phyloP scores from a whole-genome alignment of 2,329 filamentous ascomycete species.

The Ceratocystis diversiconidia region DNA sequence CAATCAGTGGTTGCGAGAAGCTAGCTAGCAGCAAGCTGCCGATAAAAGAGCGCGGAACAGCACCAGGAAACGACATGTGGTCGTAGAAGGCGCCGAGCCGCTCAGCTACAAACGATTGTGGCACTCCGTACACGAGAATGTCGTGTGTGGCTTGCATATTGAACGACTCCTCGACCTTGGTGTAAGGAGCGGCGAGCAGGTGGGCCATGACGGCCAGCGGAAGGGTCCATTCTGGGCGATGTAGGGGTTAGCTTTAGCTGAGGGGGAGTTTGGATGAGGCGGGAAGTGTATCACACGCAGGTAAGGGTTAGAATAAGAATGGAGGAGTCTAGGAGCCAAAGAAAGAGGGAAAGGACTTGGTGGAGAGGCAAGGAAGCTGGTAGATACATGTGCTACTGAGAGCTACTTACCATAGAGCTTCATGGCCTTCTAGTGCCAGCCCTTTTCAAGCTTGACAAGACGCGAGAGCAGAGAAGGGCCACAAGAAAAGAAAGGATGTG shows the following conservation, averaged over 20 bases:
- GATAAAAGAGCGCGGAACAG: constrained; percentile 80
- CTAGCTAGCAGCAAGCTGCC: constrained; percentile 65
- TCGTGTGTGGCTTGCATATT: constrained; percentile 92
- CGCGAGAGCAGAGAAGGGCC: not conserved
- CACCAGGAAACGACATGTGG: constrained; percentile 79
- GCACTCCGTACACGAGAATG: constrained; percentile 67
- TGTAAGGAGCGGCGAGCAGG: constrained; percentile 66
- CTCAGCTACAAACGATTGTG: constrained; percentile 36
- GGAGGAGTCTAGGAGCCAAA: not conserved
- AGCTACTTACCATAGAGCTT: constrained; percentile 14
- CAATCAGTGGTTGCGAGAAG: constrained; percentile 51
- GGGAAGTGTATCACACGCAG: constrained; percentile 21
- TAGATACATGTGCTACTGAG: too few relatives aligned
- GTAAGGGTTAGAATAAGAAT: not conserved
- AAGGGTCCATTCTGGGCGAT: constrained; percentile 34
- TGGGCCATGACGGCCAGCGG: constrained; percentile 53
- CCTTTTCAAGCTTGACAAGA: not conserved
- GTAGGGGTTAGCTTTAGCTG: constrained; percentile 21
- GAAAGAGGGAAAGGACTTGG: not conserved
- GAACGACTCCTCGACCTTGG: constrained; percentile 97
- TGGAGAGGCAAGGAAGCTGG: too few relatives aligned
- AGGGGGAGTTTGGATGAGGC: not conserved
- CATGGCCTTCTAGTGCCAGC: not conserved
- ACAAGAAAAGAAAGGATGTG: not conserved
- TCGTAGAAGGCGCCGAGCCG: constrained; percentile 56